Percentiles rank a stretch among this genome's conserved stretches.
These are phyloP conservation scores for Batkoa obscura DNA, from an alignment of 371 early-diverging fungal genomes.

Conservation along the genomic window DNA sequence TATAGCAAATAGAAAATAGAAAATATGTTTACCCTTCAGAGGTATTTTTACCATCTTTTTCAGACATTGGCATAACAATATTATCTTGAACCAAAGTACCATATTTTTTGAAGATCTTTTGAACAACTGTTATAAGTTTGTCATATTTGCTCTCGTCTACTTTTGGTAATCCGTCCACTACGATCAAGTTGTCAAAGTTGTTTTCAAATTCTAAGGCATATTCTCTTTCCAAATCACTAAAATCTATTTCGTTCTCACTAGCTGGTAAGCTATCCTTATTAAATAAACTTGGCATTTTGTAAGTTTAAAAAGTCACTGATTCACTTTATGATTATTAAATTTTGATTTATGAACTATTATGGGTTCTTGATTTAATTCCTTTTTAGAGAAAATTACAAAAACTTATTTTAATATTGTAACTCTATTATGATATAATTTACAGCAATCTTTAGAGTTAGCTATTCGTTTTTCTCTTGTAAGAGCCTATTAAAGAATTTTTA, in stretches of 20 bases:
- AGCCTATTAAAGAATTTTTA: too few relatives aligned
- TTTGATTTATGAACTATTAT: background rate
- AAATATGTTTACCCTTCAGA: conserved; percentile 50
- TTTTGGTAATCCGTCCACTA: conserved; percentile 79
- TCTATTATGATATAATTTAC: too few relatives aligned
- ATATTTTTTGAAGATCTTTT: conserved; percentile 59
- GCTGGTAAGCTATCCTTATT: background rate
- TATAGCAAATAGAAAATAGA: background rate
- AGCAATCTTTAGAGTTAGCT: too few relatives aligned
- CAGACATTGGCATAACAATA: conserved; percentile 74
- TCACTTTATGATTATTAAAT: background rate
- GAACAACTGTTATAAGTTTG: conserved; percentile 56
- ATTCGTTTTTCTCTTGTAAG: too few relatives aligned
- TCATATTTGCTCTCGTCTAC: conserved; percentile 76
- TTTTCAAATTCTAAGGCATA: conserved; percentile 44
- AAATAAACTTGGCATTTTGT: background rate
- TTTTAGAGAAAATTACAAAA: background rate
- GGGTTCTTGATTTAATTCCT: background rate
- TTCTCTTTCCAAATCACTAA: conserved; percentile 69
- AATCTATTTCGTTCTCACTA: conserved; percentile 60
- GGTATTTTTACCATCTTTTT: conserved; percentile 35
- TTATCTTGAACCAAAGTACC: conserved; percentile 66
- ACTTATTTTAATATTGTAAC: background rate
- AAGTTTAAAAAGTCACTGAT: too few relatives aligned
- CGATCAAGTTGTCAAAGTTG: conserved; percentile 67